These are phyloP conservation scores for Botrytis elliptica DNA, from an alignment of 2,329 filamentous ascomycete species.

Conservation along the genomic window DNA sequence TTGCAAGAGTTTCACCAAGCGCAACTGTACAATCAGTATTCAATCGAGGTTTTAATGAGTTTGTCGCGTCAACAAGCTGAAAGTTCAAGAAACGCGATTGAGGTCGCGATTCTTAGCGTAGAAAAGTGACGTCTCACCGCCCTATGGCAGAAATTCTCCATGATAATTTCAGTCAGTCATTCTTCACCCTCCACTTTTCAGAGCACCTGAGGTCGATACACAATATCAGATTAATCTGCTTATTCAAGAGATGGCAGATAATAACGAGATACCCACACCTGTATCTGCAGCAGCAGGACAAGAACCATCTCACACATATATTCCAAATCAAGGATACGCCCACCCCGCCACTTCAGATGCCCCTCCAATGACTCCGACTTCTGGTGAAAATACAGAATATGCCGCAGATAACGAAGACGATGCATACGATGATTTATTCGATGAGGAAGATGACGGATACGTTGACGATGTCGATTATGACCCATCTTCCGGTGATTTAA, in stretches of 20 bases:
- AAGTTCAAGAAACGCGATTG: slow-evolving; percentile 17
- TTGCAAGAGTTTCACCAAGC: background rate
- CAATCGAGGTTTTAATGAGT: background rate
- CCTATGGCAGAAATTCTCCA: slow-evolving; percentile 15
- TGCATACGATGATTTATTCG: slow-evolving; percentile 48
- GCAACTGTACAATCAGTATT: background rate
- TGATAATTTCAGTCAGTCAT: slow-evolving; percentile 18
- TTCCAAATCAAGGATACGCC: slow-evolving; percentile 50
- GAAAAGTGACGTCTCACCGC: slow-evolving; percentile 13
- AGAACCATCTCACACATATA: slow-evolving; percentile 47
- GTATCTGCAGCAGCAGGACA: slow-evolving; percentile 43
- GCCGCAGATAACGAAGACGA: slow-evolving; percentile 44
- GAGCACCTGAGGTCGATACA: background rate
- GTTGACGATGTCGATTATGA: slow-evolving; percentile 57
- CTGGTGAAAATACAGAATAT: slow-evolving; percentile 37
- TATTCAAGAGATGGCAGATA: slow-evolving; percentile 27
- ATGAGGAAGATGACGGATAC: slow-evolving; percentile 63
- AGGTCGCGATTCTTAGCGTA: slow-evolving; percentile 21
- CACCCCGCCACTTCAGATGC: slow-evolving; percentile 40
- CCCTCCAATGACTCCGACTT: slow-evolving; percentile 37
- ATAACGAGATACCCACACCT: slow-evolving; percentile 17
- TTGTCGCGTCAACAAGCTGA: slow-evolving; percentile 18
- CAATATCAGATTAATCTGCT: background rate
- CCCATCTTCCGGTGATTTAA: slow-evolving; percentile 65
- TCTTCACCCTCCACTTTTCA: background rate